Conservation (phyloP, 176 grass and related monocot genomes). For the Pontederia crassipes region DNA sequence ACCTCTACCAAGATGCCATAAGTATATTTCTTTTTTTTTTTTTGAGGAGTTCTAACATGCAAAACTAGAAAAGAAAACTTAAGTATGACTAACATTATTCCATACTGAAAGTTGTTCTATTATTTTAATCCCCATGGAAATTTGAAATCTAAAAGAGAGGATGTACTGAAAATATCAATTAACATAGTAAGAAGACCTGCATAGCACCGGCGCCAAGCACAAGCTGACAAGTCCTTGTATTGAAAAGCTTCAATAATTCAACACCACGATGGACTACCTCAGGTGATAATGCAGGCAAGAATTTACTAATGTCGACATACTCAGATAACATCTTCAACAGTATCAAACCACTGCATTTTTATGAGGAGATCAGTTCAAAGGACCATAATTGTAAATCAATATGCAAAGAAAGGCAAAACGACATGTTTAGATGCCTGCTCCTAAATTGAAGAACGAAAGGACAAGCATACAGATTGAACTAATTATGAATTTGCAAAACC, state of each 20-base stretch:
- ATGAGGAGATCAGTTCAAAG: constrained; percentile 13
- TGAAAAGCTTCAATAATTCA: constrained; percentile 97
- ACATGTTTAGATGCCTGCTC: background rate
- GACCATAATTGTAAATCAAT: constrained; percentile 1
- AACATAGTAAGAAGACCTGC: constrained; percentile 46
- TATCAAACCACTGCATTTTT: constrained; percentile 76
- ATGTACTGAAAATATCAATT: too few species aligned
- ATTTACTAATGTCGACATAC: constrained; percentile 97
- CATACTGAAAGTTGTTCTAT: too few species aligned
- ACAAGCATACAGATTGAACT: too few species aligned
- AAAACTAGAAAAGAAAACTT: too few species aligned
- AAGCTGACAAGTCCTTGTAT: constrained; percentile 88
- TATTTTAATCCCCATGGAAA: too few species aligned
- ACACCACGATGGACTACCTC: constrained; percentile 96
- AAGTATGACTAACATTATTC: too few species aligned
- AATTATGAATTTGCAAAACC: too few species aligned
- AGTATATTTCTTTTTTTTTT: too few species aligned
- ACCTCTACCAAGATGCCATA: too few species aligned
- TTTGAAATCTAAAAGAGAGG: too few species aligned
- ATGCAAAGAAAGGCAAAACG: constrained; percentile 16
- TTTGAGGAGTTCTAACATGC: too few species aligned
- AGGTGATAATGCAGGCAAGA: constrained; percentile 82
- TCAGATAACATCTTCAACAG: constrained; percentile 95
- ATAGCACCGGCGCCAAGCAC: constrained; percentile 97
- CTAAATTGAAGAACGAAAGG: too few species aligned